phyloP scores from a whole-genome alignment of 2,329 filamentous ascomycete genomes.

The Alternaria atra region DNA sequence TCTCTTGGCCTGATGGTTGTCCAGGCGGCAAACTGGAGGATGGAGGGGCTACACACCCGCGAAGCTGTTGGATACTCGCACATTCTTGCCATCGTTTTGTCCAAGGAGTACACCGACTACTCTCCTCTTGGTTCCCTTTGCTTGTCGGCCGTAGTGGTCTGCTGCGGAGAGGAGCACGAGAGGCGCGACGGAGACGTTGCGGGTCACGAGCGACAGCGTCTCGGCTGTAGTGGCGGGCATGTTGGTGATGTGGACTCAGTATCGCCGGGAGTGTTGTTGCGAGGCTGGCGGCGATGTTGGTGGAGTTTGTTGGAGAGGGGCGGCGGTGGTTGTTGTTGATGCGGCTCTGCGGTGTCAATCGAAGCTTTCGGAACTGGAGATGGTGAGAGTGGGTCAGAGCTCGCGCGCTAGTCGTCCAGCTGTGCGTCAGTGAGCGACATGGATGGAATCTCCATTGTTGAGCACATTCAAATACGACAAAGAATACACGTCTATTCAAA shows the following conservation, averaged over 20 bases:
- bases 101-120: conserved; percentile 95
- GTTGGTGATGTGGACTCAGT: conserved; percentile 28
- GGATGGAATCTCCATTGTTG: background rate
- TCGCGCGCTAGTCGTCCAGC: conserved; percentile 25
- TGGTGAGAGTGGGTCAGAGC: conserved; percentile 26
- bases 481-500: background rate
- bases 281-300: conserved; percentile 16
- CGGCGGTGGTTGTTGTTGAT: conserved; percentile 39
- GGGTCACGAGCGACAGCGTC: conserved; percentile 91
- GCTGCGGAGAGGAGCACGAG: conserved; percentile 96
- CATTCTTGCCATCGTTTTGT: conserved; percentile 95
- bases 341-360: conserved; percentile 45
- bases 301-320: conserved; percentile 22
- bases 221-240: conserved; percentile 98
- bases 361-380: conserved; percentile 42
- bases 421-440: conserved; percentile 25
- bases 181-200: conserved; percentile 95
- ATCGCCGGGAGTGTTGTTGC: conserved; percentile 7
- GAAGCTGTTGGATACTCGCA: conserved; percentile 98
- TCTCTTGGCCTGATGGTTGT: conserved; percentile 6
- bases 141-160: conserved; percentile 96
- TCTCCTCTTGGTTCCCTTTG: conserved; percentile 85
- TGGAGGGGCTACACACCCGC: conserved; percentile 70
- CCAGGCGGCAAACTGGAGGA: conserved; percentile 25
- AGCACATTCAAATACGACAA: background rate